These are phyloP conservation scores for Endoconidiophora laricicola DNA, from an alignment of 2,329 filamentous ascomycete species.

Conservation along the genomic window DNA sequence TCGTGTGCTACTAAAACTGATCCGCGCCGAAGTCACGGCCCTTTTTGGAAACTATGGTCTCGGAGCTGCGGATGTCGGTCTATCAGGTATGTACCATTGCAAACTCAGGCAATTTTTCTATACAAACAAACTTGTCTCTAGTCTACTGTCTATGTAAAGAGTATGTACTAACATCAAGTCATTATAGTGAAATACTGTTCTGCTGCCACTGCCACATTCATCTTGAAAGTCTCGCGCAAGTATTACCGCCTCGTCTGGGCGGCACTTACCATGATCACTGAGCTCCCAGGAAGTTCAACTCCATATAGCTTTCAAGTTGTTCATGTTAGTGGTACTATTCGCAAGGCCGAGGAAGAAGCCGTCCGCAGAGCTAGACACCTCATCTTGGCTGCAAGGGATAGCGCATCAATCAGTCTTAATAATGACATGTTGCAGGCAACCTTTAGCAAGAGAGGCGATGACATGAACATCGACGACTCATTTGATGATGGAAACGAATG, in stretches of 20 bases:
- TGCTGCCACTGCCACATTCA: constrained; percentile 82
- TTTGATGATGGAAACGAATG: constrained; percentile 18
- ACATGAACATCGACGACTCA: constrained; percentile 16
- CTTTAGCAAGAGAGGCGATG: constrained; percentile 9
- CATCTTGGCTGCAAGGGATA: constrained; percentile 48
- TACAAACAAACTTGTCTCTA: not conserved
- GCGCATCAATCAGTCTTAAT: constrained; percentile 16
- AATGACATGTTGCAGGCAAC: constrained; percentile 14
- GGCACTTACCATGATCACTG: constrained; percentile 64
- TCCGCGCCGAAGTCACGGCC: constrained; percentile 52
- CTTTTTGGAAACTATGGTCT: constrained; percentile 83
- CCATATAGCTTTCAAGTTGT: constrained; percentile 71
- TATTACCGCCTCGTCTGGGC: constrained; percentile 85
- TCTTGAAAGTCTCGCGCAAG: constrained; percentile 65
- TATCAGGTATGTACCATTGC: constrained; percentile 39
- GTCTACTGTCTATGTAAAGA: not conserved
- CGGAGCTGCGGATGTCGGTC: constrained; percentile 51
- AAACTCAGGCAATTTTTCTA: not conserved
- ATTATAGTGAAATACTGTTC: constrained; percentile 77
- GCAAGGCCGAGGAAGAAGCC: constrained; percentile 79
- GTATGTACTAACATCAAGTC: constrained; percentile 1
- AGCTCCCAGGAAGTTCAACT: constrained; percentile 43
- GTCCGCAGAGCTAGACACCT: constrained; percentile 59
- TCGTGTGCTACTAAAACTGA: constrained; percentile 46
- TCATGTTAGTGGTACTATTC: constrained; percentile 80